Conservation (phyloP, 495 filamentous ascomycete genomes). For the Pseudotulostoma volvatum region DNA sequence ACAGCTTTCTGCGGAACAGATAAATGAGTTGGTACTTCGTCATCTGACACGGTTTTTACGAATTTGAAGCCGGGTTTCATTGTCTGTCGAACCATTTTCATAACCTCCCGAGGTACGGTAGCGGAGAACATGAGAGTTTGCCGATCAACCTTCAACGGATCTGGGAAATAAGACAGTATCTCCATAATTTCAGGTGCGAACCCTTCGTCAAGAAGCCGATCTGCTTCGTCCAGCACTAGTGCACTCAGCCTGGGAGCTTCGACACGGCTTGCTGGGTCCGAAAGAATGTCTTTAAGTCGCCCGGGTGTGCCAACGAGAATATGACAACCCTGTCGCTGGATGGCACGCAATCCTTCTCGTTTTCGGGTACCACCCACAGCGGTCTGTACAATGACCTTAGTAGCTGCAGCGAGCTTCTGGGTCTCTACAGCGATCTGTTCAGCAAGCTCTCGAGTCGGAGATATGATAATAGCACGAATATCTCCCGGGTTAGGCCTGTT, state of each 20-base stretch:
- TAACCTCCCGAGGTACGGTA: conserved; percentile 71
- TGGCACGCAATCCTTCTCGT: conserved; percentile 37
- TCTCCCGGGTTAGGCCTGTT: conserved; percentile 36
- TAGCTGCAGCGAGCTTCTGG: conserved; percentile 44
- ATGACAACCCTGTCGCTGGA: conserved; percentile 65
- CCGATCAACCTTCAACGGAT: conserved; percentile 40
- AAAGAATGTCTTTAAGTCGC: conserved; percentile 68
- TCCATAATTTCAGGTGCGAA: conserved; percentile 62
- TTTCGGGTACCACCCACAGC: conserved; percentile 87
- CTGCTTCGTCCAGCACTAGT: conserved; percentile 90
- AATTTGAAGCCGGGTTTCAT: conserved; percentile 65
- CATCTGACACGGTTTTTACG: conserved; percentile 61
- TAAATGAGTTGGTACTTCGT: conserved; percentile 73
- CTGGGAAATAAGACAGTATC: conserved; percentile 53
- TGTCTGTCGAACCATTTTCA: conserved; percentile 52
- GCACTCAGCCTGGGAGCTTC: conserved; percentile 53
- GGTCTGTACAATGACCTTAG: conserved; percentile 59
- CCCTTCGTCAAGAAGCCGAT: conserved; percentile 78
- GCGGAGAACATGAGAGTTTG: conserved; percentile 93
- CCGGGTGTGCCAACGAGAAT: conserved; percentile 83
- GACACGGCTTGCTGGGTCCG: conserved; percentile 48
- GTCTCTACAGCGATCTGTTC: conserved; percentile 88
- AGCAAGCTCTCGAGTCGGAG: conserved; percentile 86
- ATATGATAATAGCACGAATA: conserved; percentile 80
- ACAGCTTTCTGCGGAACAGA: conserved; percentile 65